Base-by-base conservation (phyloP, 768 basidiomycete species). In the Serpula lacrymans region DNA sequence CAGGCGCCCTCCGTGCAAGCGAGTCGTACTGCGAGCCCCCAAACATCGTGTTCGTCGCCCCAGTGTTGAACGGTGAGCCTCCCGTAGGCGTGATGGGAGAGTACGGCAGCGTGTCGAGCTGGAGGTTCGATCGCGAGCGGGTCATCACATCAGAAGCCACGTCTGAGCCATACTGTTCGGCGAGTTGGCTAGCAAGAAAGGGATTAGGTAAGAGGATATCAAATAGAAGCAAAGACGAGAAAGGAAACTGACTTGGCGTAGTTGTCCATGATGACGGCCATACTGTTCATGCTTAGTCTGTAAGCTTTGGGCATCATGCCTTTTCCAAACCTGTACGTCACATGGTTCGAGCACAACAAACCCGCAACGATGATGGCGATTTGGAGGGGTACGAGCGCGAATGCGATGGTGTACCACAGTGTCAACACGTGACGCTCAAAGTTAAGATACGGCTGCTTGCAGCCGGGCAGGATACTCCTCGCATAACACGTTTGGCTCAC, bases 301-400 rank as follows among this genome's bases (percentile, higher is more conserved):
- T 91, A 90, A 11, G 82, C 78, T 69, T 87, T 85, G 42, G 87
- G 88, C 73, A 84, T 88, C 79, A 89, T 81, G 44, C 88, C 88
- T 68, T 89, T 90, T 8, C 87, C 87, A 59, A 90, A 90, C 37
- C 88, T 73, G 58, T 88, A 89, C 16, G 87, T 90, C 57, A 91
- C 80, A 50, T 90, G 88, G 62, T 88, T 89, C 17, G 81, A 81
- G 58, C 84, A 90, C 36, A 90, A 60, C 40, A 90, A 61, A 11
- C 71, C 79, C 1, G 70, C 67, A 45, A 85, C 45, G 52, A 88
- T 88, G 57, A 82, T 68, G 16, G 53, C 55, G 34, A 91, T 59
- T 43, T 89, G 87, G 10, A 78, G 53, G 2, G 86, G 85, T 11
- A 84, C 86, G 39, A 88, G 53, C 12, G 74, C 59, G 59, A 89